Evolutionary conservation across 1,139 yeast genomes (phyloP), one percentile per base, ranked within the genome.

Genomic region (Taiozyma onychis): DNA sequence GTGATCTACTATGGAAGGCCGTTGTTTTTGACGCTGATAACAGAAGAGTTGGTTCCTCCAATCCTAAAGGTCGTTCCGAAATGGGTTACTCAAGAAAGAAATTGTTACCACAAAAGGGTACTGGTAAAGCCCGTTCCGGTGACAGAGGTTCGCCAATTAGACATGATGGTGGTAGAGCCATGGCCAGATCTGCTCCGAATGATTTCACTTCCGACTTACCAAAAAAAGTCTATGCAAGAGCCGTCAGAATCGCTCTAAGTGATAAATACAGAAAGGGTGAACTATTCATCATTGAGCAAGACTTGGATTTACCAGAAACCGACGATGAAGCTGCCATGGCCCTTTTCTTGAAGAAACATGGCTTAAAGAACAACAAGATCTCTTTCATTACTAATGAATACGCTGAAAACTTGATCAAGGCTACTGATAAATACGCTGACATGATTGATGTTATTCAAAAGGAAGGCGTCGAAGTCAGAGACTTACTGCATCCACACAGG

Each of bases 101-200:
- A 67, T 75, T 93, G 59, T 76, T 83, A 49, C 89, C 90, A 27
- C 99, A 93, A 70, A 93, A 93, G 71, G 98, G 99, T 57, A 73
- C 90, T 18, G 99, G 99, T 69, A 77, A 80, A 55, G 99, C 99
- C 51, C 85, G 99, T 75, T 85, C 83, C 53, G 99, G 99, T 73
- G 97, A 90, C 70, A 90, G 89, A 53, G 93, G 93, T 62, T 88
- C 97, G 24, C 99, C 99, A 44, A 87, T 84, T 50, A 81, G 96
- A 71, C 84, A 83, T 64, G 90, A 88, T 63, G 97, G 96, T 64
- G 91, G 93, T 46, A 78, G 87, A 58, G 98, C 98, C 0, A 83
- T 87, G 64, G 97, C 95, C 26, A 84, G 95, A 65, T 79, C 78
- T 52, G 97, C 97, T 16, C 96, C 96, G 45, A 95, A 88, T 65